These are phyloP conservation scores for Delitschia confertaspora DNA, from an alignment of 495 filamentous ascomycete species.

Conservation along the genomic window DNA sequence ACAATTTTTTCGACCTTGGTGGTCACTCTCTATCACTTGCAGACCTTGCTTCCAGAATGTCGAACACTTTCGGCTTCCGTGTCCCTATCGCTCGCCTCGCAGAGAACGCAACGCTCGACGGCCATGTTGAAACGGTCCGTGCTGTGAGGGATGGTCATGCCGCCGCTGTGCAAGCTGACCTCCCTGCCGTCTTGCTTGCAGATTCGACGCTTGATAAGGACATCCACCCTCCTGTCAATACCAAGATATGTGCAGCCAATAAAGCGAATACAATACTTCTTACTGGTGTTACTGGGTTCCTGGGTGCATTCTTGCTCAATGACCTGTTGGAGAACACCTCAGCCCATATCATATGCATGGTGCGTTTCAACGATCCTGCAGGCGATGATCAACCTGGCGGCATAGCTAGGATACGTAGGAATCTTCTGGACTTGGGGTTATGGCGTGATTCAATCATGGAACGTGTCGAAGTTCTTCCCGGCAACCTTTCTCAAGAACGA, in stretches of 20 bases:
- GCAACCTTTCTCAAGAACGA: conserved; percentile 50
- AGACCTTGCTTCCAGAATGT: conserved; percentile 50
- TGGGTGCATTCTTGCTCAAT: conserved; percentile 23
- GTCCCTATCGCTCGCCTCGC: conserved; percentile 55
- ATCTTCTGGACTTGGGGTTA: conserved; percentile 55
- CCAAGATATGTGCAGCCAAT: conserved; percentile 44
- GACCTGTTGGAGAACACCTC: conserved; percentile 41
- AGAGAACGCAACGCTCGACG: conserved; percentile 50
- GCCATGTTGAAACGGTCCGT: conserved; percentile 51
- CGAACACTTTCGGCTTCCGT: conserved; percentile 51
- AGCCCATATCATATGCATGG: conserved; percentile 56
- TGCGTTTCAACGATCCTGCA: conserved; percentile 52
- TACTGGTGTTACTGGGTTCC: conserved; percentile 26
- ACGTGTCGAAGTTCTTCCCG: conserved; percentile 57
- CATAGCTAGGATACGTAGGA: conserved; percentile 50
- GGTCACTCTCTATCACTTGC: conserved; percentile 62
- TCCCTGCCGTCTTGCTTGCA: conserved; percentile 50
- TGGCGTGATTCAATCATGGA: conserved; percentile 61
- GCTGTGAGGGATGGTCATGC: conserved; percentile 55
- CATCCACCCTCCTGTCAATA: conserved; percentile 41
- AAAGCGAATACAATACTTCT: conserved; percentile 42
- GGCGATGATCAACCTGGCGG: conserved; percentile 46
- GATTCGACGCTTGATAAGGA: conserved; percentile 53
- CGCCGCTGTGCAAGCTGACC: conserved; percentile 55
- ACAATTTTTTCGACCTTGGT: conserved; percentile 63